Evolutionary conservation across 1,139 yeast species (phyloP), one percentile per base, ranked within the genome.

Genomic region (Scheffersomyces insectosa): DNA sequence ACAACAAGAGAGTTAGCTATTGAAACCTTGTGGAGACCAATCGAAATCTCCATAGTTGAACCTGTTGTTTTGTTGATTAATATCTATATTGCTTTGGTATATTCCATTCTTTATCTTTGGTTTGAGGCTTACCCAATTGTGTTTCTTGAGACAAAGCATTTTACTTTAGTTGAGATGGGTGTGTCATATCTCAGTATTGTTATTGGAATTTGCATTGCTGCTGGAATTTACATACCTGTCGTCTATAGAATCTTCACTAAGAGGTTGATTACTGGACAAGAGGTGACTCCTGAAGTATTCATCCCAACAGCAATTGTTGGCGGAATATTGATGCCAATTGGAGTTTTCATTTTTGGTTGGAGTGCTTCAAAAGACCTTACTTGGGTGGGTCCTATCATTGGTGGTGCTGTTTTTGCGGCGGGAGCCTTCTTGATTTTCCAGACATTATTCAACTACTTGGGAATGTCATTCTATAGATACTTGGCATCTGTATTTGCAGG

Each of bases 81-180:
- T 52, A 28, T 77, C 15, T 81, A 82, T 57, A 64, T 77, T 50
- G 75, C 84, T 2, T 61, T 82, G 54, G 68, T 77, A 14, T 82
- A 82, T 59, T 74, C 83, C 28, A 61, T 79, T 29, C 58, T 78
- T 56, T 82, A 81, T 55, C 63, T 81, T 39, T 82, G 78, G 71
- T 79, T 82, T 52, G 87, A 82, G 58, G 83, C 82, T 1, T 77
- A 79, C 59, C 87, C 88, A 7, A 68, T 81, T 40, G 80, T 79
- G 1, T 81, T 75, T 49, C 43, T 51, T 8, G 77, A 66, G 4
- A 56, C 68, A 30, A 68, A 77, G 50, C 57, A 68, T 39, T 82
- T 82, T 59, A 74, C 80, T n/a, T 51, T 68, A 35, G 66, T 81
- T 14, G 75, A 76, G 41, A 56, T 66, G 55, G 86, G 85, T 23